Base-by-base conservation (phyloP, 495 filamentous ascomycete genomes). In the Hypoxylon cercidicola region DNA sequence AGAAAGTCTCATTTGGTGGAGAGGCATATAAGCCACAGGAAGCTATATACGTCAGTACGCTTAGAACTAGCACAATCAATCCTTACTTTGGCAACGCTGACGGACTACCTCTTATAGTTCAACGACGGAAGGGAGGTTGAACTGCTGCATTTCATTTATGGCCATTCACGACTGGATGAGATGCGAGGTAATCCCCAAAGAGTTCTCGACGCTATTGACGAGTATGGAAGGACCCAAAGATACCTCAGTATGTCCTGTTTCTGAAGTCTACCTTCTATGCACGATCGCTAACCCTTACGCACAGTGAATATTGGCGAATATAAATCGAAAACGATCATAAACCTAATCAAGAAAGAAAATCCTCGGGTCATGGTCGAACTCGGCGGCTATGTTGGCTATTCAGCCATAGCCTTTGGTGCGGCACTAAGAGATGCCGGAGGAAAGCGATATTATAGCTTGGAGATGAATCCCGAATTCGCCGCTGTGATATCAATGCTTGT, bases 321-420 rank as follows among this genome's bases (percentile, higher is more conserved):
- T 53, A 96, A 96, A 68, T 90, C 89, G 41, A 79, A 79, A 39
- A 84, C 92, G 19, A 82, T 94, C 15, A 79, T 79, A 0, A 77
- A 88, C 25, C 69, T 92, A 7, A 92, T 95, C 56, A 72, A 74
- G 10, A 77, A 88, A 55, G 68, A 82, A 46, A 89, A 88, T 70
- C 92, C 92, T 0, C 64, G 83, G 37, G 80, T 79, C 4, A 89
- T 93, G 80, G 84, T 95, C 46, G 92, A 96, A 72, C 83, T 94
- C 3, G 92, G 92, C 39, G 89, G 89, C 46, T 96, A 93, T 75
- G 79, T 93, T 28, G 92, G 92, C 41, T 95, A 93, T 78, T 92
- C 89, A 0, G 86, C 87, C 40, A 86, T 93, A 49, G 77, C 90
- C 5, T 92, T 92, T 64, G 88, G 84, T 25, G 81, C 85, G 11